Conservation (phyloP, 495 filamentous ascomycete species). For the Tricharina praecox region DNA sequence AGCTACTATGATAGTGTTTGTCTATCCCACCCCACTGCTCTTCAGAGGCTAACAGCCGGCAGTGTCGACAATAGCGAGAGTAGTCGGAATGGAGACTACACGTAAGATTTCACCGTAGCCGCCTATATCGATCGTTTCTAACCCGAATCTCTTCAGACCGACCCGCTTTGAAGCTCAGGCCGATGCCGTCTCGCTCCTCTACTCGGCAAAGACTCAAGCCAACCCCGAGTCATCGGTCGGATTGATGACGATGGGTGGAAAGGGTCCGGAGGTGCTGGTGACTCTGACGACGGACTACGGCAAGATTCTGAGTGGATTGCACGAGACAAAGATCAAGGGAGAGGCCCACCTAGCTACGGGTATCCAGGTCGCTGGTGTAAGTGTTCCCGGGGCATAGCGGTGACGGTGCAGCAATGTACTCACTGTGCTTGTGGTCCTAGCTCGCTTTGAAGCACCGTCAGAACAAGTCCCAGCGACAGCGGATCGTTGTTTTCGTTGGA, state of each 20-base stretch:
- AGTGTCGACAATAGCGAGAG: slow-evolving; percentile 97
- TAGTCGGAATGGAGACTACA: slow-evolving; percentile 92
- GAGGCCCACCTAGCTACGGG: slow-evolving; percentile 72
- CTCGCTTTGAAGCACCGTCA: slow-evolving; percentile 95
- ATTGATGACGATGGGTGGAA: slow-evolving; percentile 96
- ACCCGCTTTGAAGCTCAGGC: slow-evolving; percentile 89
- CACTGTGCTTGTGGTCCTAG: slow-evolving; percentile 52
- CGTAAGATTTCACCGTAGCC: slow-evolving; percentile 30
- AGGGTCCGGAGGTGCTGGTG: slow-evolving; percentile 86
- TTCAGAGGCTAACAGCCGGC: slow-evolving; percentile 7
- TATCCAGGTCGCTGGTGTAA: slow-evolving; percentile 83
- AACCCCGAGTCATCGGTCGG: slow-evolving; percentile 95
- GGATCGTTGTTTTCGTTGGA: slow-evolving; percentile 91
- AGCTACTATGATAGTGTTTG: slow-evolving; percentile 7
- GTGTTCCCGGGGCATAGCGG: no score
- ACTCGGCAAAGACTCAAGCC: slow-evolving; percentile 78
- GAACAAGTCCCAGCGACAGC: slow-evolving; percentile 86
- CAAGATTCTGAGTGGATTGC: slow-evolving; percentile 82
- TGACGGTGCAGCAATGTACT: no score
- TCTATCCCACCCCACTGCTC: background rate
- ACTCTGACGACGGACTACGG: slow-evolving; percentile 91
- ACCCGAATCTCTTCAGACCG: slow-evolving; percentile 36
- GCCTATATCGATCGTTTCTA: background rate
- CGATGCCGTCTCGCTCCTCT: slow-evolving; percentile 87
- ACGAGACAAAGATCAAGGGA: slow-evolving; percentile 85